phyloP scores from a whole-genome alignment of 73 alveolate species.

The Symbiodinium pilosum region DNA sequence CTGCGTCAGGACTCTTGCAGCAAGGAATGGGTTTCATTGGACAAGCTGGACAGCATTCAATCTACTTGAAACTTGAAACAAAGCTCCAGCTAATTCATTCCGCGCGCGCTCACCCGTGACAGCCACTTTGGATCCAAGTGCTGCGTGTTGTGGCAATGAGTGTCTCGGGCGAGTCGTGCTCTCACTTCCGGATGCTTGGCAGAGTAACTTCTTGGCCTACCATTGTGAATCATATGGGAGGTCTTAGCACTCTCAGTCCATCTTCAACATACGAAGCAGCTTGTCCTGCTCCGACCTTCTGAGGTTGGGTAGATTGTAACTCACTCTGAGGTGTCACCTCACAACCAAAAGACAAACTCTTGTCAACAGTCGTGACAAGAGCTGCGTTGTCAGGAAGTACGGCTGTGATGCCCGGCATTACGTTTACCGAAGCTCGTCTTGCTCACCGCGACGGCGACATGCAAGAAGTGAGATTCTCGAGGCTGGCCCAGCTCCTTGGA shows the following conservation, averaged over 20 bases:
- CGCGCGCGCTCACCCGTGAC: too few relatives aligned
- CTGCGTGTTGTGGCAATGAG: background rate
- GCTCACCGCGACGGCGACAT: constrained; percentile 1
- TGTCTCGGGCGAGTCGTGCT: background rate
- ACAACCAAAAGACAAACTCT: too few relatives aligned
- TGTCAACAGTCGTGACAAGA: too few relatives aligned
- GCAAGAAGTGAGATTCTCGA: background rate
- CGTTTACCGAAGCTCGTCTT: background rate
- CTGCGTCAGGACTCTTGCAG: constrained; percentile 42
- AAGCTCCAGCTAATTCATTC: too few relatives aligned
- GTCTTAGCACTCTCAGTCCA: too few relatives aligned
- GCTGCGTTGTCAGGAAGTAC: background rate
- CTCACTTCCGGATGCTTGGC: constrained; percentile 8
- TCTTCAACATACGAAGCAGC: too few relatives aligned
- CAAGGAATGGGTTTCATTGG: too few relatives aligned
- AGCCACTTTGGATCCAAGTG: background rate
- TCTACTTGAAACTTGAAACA: too few relatives aligned
- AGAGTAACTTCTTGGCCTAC: background rate
- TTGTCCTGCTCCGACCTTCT: too few relatives aligned
- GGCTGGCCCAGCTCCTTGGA: background rate
- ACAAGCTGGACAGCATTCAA: too few relatives aligned
- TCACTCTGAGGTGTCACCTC: too few relatives aligned
- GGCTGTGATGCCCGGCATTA: constrained; percentile 9
- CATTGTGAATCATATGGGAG: background rate
- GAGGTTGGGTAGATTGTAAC: too few relatives aligned